A percentile compares a stretch with the other conserved stretches of the same genome.
These are phyloP conservation scores for Trichomonas vaginalis DNA, from an alignment of 208 protist genomes.

Conservation along the genomic window DNA sequence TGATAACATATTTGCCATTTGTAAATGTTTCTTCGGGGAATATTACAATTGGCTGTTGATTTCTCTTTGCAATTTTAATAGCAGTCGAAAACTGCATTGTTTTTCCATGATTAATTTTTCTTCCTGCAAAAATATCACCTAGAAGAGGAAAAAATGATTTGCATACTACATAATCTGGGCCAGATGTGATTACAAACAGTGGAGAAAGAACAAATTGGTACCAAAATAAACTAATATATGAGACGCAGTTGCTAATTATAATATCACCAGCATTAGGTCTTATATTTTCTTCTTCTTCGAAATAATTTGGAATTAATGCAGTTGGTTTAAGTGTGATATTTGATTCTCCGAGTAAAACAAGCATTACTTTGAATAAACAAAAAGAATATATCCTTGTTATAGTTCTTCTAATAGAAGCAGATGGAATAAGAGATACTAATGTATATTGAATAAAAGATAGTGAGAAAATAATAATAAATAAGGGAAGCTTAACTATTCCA, in stretches of 20 bases:
- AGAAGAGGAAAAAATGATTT: neutral
- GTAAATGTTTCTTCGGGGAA: neutral
- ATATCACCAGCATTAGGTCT: neutral
- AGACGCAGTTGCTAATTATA: neutral
- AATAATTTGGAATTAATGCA: neutral
- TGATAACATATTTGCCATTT: neutral
- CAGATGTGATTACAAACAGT: neutral
- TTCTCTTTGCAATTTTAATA: neutral
- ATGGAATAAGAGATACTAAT: neutral
- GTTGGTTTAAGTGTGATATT: neutral
- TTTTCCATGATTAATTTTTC: neutral
- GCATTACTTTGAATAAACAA: neutral
- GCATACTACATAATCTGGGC: neutral
- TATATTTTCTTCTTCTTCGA: neutral
- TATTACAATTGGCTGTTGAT: neutral
- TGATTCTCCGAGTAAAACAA: neutral
- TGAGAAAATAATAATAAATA: neutral
- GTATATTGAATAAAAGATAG: neutral
- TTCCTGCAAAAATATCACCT: neutral
- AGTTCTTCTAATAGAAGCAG: neutral
- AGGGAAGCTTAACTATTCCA: neutral
- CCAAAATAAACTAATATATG: neutral
- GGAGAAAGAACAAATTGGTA: neutral
- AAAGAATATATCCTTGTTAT: neutral
- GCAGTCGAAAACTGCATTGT: neutral